Evolutionary conservation across 2,329 filamentous ascomycete genomes (phyloP), one percentile per base, ranked within the genome.

Genomic region (Colletotrichum orbiculare): DNA sequence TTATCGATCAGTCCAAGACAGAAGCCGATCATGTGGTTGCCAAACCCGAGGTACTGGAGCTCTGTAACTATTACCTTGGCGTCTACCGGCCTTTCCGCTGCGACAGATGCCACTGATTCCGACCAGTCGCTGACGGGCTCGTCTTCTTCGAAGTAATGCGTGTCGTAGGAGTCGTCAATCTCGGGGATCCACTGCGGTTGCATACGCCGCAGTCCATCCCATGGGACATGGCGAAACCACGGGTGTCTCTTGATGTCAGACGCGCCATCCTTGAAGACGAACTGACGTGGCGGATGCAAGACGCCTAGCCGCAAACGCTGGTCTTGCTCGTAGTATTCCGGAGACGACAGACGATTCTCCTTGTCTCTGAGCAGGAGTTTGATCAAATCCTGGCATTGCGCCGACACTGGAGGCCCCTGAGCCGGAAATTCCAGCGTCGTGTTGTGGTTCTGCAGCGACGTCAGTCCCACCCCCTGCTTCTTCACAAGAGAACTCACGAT

Each of bases 91-190:
- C 41, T 38, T 17, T 53, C 46, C 12, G 2, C 33, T 33, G 39
- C n/a, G 37, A 38, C 34, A 34, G 38, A 39, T 17, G 58, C 56
- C 43, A 76, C 59, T 6, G 84, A 86, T 35, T 83, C 82, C 2
- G 85, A 82, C 82, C 84, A 82, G 71, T 91, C 89, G 39, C 86
- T 88, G 55, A 95, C 87, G 35, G 90, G 83, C 45, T 92, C 88
- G 68, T 93, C 92, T 54, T 94, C 90, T 64, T 97, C 92, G 73
- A 98, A 98, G 74, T 97, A 98, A 71, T 91, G 92, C 1, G 94
- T 96, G 73, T 94, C 91, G 55, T 91, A 89, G 68, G 84, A 81
- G 37, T 82, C 81, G 43, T 82, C 82, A 33, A 97, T 89, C 9
- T 88, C 84, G 0, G 95, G 95, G 1, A 96, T 81, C 71, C 96